A percentile compares a stretch with the other conserved stretches of the same genome.
Evolutionary conservation across 1,139 yeast species (phyloP).

Genomic region (Hansenula anomala): DNA sequence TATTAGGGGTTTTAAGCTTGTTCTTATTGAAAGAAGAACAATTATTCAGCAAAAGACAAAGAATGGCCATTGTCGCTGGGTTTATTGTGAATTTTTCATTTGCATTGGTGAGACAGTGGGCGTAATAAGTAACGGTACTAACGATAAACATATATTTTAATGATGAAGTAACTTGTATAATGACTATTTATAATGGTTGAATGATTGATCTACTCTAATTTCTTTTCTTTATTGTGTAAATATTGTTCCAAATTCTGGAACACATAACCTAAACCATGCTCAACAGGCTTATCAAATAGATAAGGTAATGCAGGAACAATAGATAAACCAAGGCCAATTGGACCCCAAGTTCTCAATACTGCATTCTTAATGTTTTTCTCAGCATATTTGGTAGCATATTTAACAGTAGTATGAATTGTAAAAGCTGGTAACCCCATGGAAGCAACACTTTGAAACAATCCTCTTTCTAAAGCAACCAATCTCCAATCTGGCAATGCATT

Average conservation of each 20-base stretch:
- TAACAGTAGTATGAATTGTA: conserved; percentile 76
- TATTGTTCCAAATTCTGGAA: conserved; percentile 54
- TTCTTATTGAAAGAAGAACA: conserved; percentile 53
- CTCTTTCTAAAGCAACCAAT: conserved; percentile 60
- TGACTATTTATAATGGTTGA: not conserved
- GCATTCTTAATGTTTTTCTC: conserved; percentile 45
- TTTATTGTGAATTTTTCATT: conserved; percentile 52
- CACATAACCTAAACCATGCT: conserved; percentile 56
- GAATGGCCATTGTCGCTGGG: conserved; percentile 61
- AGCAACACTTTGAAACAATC: conserved; percentile 74
- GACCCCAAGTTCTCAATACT: conserved; percentile 57
- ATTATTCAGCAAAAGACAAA: conserved; percentile 52
- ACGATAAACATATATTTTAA: not conserved
- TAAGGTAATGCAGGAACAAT: conserved; percentile 78
- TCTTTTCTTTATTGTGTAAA: conserved; percentile 4
- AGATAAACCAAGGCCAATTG: conserved; percentile 71
- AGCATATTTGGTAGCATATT: conserved; percentile 55
- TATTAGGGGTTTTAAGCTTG: conserved; percentile 58
- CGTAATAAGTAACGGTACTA: conserved; percentile 16
- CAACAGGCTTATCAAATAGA: conserved; percentile 80
- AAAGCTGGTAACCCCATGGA: conserved; percentile 87
- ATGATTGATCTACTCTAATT: conserved; percentile 17
- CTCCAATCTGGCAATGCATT: conserved; percentile 52
- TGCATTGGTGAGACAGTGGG: conserved; percentile 50
- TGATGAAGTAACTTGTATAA: not conserved